Evolutionary conservation across 1,284 basidiomycete genomes (phyloP).

Genomic region (Heterobasidion occidentale): DNA sequence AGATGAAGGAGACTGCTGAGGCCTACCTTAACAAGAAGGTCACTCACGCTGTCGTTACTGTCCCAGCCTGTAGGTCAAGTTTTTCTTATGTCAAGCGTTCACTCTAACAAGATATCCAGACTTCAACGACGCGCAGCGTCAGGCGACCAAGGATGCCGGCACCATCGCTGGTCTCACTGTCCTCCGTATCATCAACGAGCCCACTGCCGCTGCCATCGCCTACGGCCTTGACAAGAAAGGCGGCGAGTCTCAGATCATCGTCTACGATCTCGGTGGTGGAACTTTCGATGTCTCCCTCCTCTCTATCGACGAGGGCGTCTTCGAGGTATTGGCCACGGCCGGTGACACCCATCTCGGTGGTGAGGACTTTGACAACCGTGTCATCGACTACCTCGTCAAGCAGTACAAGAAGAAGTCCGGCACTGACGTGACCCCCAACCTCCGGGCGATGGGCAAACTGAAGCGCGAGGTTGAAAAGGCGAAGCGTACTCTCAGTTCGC

Average conservation of each 20-base stretch:
- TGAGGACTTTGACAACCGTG: slow-evolving; percentile 98
- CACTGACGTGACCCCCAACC: slow-evolving; percentile 82
- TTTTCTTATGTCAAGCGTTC: neutral
- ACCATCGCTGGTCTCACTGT: slow-evolving; percentile 94
- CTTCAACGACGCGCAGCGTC: slow-evolving; percentile 99
- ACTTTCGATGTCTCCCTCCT: slow-evolving; percentile 92
- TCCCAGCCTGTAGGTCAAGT: slow-evolving; percentile 63
- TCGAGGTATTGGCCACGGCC: slow-evolving; percentile 95
- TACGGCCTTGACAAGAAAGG: slow-evolving; percentile 98
- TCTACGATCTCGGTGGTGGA: slow-evolving; percentile 86
- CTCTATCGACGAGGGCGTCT: slow-evolving; percentile 96
- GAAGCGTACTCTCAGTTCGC: slow-evolving; percentile 89
- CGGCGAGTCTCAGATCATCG: slow-evolving; percentile 92
- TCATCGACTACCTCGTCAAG: slow-evolving; percentile 91
- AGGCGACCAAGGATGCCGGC: slow-evolving; percentile 98
- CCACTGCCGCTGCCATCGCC: slow-evolving; percentile 95
- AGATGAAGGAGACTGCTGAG: slow-evolving; percentile 99
- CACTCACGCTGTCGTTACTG: slow-evolving; percentile 96
- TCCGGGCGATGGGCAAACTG: slow-evolving; percentile 91
- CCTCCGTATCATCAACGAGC: slow-evolving; percentile 98
- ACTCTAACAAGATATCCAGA: slow-evolving; percentile 38
- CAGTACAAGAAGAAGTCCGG: slow-evolving; percentile 94
- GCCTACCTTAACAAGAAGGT: slow-evolving; percentile 96
- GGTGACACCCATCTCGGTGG: slow-evolving; percentile 99
- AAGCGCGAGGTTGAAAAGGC: slow-evolving; percentile 99